Evolutionary conservation across 306 rosid species (phyloP), one percentile per base, ranked within the genome.

Genomic region (Nissolia schottii): DNA sequence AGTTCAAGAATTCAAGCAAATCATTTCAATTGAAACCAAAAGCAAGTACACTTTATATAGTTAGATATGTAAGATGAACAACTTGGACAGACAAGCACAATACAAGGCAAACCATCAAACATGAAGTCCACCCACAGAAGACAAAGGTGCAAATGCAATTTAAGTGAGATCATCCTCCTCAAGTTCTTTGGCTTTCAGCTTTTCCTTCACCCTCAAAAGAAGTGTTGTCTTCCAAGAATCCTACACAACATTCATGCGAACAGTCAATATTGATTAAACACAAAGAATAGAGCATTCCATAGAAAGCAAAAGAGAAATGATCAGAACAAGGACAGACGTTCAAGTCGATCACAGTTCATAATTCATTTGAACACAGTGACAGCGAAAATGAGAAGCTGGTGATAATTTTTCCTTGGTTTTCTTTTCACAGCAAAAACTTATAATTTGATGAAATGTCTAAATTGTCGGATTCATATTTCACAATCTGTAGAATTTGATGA

Each of bases 101-200:
- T 49, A 50, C 85, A 78, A 59, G 22, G 59, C 62, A 79, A 63
- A 81, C 64, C 84, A 74, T 73, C 79, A 68, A 59, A 77, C 79
- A 54, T 64, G 60, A 73, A 73, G 63, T 46, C 40, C 73, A 55
- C 35, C 38, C 16, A 67, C 55, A 20, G 27, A 18, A 64, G 38
- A 78, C 51, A 53, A 56, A 7, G 38, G 37, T 34, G 48, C n/a
- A n/a, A n/a, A n/a, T 45, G 51, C 63, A 61, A 15, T 63, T 88
- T 67, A 95, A 70, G 99, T 95, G 54, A 95, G 99, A 78, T 95
- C 99, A 64, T 94, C 99, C 69, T 95, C 99, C 86, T 94, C 99
- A 10, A 89, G 85, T 80, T 95, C 99, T 85, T 89, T 95, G 77
- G 99, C 92, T 81, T 95, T 95, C 84, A 92, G 84, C 78, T 95